These are phyloP conservation scores for Flammula alnicola DNA, from an alignment of 1,284 basidiomycete species.

Conservation along the genomic window DNA sequence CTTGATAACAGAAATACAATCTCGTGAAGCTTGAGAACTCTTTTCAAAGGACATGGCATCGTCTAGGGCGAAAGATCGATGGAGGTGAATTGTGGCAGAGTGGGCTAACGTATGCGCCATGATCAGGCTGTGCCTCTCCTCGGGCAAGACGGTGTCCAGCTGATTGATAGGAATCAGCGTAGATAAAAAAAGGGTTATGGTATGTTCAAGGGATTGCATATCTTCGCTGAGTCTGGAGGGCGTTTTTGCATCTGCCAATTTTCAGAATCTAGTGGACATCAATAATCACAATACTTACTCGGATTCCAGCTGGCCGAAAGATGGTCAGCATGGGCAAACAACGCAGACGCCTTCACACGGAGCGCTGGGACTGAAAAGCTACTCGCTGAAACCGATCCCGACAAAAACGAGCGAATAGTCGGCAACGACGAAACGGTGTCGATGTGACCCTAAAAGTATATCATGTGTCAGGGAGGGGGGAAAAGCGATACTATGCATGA, in stretches of 20 bases:
- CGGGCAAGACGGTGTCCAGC: conserved; percentile 56
- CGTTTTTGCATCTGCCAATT: conserved; percentile 21
- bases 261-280: conserved; percentile 13
- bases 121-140: conserved; percentile 64
- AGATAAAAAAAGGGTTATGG: conserved; percentile 62
- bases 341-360: conserved; percentile 74
- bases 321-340: conserved; percentile 68
- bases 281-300: conserved; percentile 43
- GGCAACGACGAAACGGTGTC: conserved; percentile 53
- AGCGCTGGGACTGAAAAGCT: conserved; percentile 67
- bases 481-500: neutral
- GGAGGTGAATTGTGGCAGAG: conserved; percentile 69
- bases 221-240: conserved; percentile 54
- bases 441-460: conserved; percentile 54
- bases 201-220: conserved; percentile 62
- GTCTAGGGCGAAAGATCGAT: conserved; percentile 62
- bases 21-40: conserved; percentile 62
- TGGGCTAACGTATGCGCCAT: conserved; percentile 68
- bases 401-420: conserved; percentile 65
- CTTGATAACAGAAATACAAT: conserved; percentile 61
- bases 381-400: conserved; percentile 55
- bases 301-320: conserved; percentile 63
- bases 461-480: conserved; percentile 2
- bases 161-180: conserved; percentile 69
- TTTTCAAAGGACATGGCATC: conserved; percentile 67